Conservation (phyloP, 1,284 basidiomycete genomes). For the Clitocybe nebularis region DNA sequence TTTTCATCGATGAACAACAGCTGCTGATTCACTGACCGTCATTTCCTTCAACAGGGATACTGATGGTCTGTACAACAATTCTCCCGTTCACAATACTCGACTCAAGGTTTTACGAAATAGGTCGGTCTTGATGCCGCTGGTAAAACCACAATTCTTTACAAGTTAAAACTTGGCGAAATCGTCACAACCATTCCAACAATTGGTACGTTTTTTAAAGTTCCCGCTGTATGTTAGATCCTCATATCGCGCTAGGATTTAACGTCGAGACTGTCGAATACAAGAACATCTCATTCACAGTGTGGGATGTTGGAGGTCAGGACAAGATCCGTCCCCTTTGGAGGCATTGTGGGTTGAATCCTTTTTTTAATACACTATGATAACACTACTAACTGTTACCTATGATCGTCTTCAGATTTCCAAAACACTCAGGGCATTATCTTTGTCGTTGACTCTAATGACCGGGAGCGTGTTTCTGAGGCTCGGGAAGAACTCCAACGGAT, state of each 20-base stretch:
- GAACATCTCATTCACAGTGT: conserved; percentile 99
- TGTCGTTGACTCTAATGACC: conserved; percentile 99
- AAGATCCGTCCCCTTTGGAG: conserved; percentile 99
- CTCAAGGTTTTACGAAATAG: conserved; percentile 33
- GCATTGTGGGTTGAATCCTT: conserved; percentile 73
- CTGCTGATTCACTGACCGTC: conserved; percentile 41
- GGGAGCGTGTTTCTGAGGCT: conserved; percentile 98
- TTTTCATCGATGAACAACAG: conserved; percentile 23
- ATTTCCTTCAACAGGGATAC: conserved; percentile 51
- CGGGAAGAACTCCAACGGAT: conserved; percentile 99
- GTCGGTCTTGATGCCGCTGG: conserved; percentile 97
- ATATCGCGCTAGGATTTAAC: conserved; percentile 77
- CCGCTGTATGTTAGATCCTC: conserved; percentile 17
- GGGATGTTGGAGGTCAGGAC: conserved; percentile 99
- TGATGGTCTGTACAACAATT: conserved; percentile 51
- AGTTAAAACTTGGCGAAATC: conserved; percentile 97
- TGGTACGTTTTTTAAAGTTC: conserved; percentile 54
- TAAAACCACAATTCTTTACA: conserved; percentile 98
- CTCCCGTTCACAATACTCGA: conserved; percentile 12
- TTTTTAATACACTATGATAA: conserved; percentile 12
- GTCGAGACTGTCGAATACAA: conserved; percentile 99
- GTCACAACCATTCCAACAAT: conserved; percentile 99
- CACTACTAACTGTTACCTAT: conserved; percentile 13
- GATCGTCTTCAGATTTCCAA: conserved; percentile 83
- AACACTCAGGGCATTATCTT: conserved; percentile 99